phyloP scores from a whole-genome alignment of 2,329 filamentous ascomycete species.

The Plenodomus biglobosus region DNA sequence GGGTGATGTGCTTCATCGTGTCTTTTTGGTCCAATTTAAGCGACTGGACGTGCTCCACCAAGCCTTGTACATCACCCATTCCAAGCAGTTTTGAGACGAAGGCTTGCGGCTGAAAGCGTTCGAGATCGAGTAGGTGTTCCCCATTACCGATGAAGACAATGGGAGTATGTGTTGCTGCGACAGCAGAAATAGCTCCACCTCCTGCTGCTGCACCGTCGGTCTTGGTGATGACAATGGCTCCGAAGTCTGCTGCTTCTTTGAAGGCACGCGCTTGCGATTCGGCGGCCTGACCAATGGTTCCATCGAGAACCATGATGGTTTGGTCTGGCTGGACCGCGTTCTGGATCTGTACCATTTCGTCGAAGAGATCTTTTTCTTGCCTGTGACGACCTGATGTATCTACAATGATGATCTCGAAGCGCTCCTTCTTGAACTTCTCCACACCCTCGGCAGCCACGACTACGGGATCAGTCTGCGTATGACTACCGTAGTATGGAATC shows the following conservation, averaged over 20 bases:
- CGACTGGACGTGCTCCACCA: slow-evolving; percentile 95
- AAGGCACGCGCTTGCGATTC: slow-evolving; percentile 94
- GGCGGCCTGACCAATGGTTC: slow-evolving; percentile 93
- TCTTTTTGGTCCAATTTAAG: slow-evolving; percentile 97
- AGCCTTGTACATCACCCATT: slow-evolving; percentile 94
- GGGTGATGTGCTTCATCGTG: slow-evolving; percentile 97
- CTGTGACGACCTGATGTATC: slow-evolving; percentile 94
- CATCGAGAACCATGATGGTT: slow-evolving; percentile 97
- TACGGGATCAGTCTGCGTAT: slow-evolving; percentile 94
- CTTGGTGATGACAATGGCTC: slow-evolving; percentile 98
- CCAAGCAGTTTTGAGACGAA: slow-evolving; percentile 93
- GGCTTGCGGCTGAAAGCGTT: slow-evolving; percentile 87
- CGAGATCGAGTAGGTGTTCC: slow-evolving; percentile 94
- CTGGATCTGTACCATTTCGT: slow-evolving; percentile 98
- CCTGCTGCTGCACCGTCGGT: slow-evolving; percentile 94
- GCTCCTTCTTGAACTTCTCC: slow-evolving; percentile 98
- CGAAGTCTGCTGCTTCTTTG: slow-evolving; percentile 95
- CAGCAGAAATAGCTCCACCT: slow-evolving; percentile 95
- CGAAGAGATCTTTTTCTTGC: slow-evolving; percentile 92
- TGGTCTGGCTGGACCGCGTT: slow-evolving; percentile 87
- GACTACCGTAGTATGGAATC: slow-evolving; percentile 95
- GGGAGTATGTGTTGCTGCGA: slow-evolving; percentile 92
- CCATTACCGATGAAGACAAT: slow-evolving; percentile 98
- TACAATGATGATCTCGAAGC: slow-evolving; percentile 97
- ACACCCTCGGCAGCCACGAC: slow-evolving; percentile 94